Conservation (phyloP, 441 rosid genomes). For the Jatropha multifida region DNA sequence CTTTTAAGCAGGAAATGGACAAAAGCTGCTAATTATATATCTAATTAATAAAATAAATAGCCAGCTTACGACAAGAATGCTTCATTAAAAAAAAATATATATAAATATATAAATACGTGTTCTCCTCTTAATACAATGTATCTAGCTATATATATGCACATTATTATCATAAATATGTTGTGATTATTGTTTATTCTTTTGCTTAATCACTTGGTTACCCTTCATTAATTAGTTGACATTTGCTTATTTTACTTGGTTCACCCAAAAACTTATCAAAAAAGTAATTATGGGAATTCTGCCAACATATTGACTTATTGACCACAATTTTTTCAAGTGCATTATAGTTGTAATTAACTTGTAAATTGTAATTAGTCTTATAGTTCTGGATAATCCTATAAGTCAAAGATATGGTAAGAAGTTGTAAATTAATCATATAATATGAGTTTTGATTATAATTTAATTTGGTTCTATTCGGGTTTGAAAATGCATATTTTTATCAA, state of each 20-base stretch:
- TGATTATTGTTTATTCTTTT: conserved; percentile 17
- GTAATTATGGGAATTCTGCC: neutral
- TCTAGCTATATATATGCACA: conserved; percentile 14
- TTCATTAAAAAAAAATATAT: conserved; percentile 1
- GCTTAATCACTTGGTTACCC: conserved; percentile 15
- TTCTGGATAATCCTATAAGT: neutral
- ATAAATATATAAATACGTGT: neutral
- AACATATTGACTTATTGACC: neutral
- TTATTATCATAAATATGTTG: neutral
- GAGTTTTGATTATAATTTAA: too few relatives aligned
- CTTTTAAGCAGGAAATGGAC: conserved; percentile 29
- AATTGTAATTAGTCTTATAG: neutral
- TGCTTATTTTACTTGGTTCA: neutral
- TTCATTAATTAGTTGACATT: conserved; percentile 16
- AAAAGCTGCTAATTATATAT: conserved; percentile 28
- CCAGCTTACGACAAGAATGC: conserved; percentile 34
- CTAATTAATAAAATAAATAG: neutral
- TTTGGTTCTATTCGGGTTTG: too few relatives aligned
- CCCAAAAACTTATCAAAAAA: neutral
- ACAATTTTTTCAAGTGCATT: neutral
- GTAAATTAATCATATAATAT: neutral
- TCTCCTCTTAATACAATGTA: conserved; percentile 40
- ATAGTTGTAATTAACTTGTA: neutral
- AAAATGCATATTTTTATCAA: too few relatives aligned
- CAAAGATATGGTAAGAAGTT: neutral